These are phyloP conservation scores for Hypoxylon sp. DNA, from an alignment of 2,329 filamentous ascomycete species.

Conservation along the genomic window DNA sequence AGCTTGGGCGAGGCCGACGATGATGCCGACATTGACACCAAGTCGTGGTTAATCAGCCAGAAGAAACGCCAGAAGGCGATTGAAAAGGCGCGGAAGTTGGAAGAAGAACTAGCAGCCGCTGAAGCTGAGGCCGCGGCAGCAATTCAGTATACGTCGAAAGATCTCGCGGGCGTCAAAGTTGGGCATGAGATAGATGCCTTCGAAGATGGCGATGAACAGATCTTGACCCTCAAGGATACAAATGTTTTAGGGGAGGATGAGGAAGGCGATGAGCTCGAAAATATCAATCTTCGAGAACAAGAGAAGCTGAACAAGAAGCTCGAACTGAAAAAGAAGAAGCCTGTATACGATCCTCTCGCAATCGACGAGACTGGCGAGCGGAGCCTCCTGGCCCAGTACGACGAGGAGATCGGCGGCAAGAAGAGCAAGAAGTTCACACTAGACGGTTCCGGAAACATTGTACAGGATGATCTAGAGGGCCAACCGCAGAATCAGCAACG, in stretches of 20 bases:
- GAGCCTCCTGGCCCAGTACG: constrained; percentile 87
- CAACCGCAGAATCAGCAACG: constrained; percentile 71
- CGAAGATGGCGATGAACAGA: constrained; percentile 84
- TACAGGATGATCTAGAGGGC: constrained; percentile 68
- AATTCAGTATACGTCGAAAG: constrained; percentile 81
- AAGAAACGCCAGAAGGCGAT: constrained; percentile 97
- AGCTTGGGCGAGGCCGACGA: constrained; percentile 83
- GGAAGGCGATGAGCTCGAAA: constrained; percentile 91
- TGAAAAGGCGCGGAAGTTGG: constrained; percentile 76
- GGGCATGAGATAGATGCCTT: constrained; percentile 88
- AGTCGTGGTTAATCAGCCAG: constrained; percentile 86
- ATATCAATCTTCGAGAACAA: constrained; percentile 76
- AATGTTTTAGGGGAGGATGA: constrained; percentile 83
- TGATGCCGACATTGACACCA: constrained; percentile 77
- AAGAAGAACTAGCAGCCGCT: constrained; percentile 82
- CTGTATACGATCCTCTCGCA: constrained; percentile 87
- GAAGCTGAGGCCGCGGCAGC: constrained; percentile 74
- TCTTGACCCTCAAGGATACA: constrained; percentile 93
- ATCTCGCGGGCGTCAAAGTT: constrained; percentile 91
- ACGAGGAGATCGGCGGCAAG: constrained; percentile 93
- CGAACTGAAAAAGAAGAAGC: constrained; percentile 89
- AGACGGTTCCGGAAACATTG: constrained; percentile 79
- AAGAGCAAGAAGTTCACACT: constrained; percentile 90
- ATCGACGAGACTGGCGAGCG: constrained; percentile 73
- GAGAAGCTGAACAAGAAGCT: constrained; percentile 81